A percentile compares a stretch with the other conserved stretches of the same genome.
These are phyloP conservation scores for Stachybotrys echinatus DNA, from an alignment of 2,329 filamentous ascomycete species.

Conservation along the genomic window DNA sequence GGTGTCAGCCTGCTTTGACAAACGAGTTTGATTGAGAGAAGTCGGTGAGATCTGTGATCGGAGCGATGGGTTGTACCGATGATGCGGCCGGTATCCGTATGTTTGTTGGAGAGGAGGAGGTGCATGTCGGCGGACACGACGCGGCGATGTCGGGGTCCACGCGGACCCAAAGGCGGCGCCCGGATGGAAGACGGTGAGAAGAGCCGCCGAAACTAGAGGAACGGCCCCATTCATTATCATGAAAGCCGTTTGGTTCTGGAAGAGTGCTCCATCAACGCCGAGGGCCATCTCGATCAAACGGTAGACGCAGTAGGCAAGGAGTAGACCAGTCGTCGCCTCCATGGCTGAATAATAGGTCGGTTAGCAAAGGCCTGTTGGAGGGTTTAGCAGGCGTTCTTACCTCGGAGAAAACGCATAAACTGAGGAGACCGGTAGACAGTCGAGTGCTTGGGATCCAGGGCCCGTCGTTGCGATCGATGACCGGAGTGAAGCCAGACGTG, in stretches of 20 bases:
- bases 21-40: conserved; percentile 12
- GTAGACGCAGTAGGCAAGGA: conserved; percentile 35
- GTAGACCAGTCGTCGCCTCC: conserved; percentile 28
- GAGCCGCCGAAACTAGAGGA: conserved; percentile 27
- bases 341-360: too few species aligned
- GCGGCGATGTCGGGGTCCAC: conserved; percentile 34
- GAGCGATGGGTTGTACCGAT: conserved; percentile 27
- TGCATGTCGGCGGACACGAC: conserved; percentile 10
- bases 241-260: conserved; percentile 31
- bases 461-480: conserved; percentile 29
- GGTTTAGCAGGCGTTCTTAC: conserved; percentile 26
- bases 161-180: conserved; percentile 32
- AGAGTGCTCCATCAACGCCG: conserved; percentile 26
- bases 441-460: conserved; percentile 32
- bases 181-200: conserved; percentile 31
- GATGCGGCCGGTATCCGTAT: conserved; percentile 18
- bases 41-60: conserved; percentile 21
- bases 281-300: conserved; percentile 32
- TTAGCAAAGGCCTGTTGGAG: conserved; percentile 6
- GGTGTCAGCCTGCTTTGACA: conserved; percentile 14
- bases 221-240: conserved; percentile 35
- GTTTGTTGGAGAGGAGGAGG: conserved; percentile 11
- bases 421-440: conserved; percentile 33
- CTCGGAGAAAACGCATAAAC: conserved; percentile 38
- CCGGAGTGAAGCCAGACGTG: conserved; percentile 35